Percentiles rank a stretch among this genome's conserved stretches.
Conservation (phyloP, 2,329 filamentous ascomycete species). For the Bisporella sp. region DNA sequence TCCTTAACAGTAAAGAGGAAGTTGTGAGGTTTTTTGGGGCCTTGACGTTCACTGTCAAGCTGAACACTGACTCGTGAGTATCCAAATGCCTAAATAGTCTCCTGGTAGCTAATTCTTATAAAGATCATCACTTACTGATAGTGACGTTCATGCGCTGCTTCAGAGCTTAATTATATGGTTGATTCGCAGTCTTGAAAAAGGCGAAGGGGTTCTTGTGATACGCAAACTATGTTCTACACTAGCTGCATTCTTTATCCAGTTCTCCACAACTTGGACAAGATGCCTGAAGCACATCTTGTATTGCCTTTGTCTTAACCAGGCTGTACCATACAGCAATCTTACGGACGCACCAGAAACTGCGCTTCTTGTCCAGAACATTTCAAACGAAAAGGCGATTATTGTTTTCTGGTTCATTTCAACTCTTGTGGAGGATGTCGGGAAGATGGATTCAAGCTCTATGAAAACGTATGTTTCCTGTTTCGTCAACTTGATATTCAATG, state of each 20-base stretch:
- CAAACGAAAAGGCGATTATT: slow-evolving; percentile 44
- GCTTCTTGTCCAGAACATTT: slow-evolving; percentile 39
- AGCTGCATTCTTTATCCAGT: slow-evolving; percentile 68
- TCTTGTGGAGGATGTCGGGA: slow-evolving; percentile 60
- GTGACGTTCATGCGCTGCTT: slow-evolving; percentile 52
- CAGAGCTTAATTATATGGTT: slow-evolving; percentile 57
- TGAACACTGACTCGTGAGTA: slow-evolving; percentile 77
- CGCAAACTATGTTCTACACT: slow-evolving; percentile 74
- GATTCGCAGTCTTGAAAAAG: slow-evolving; percentile 43
- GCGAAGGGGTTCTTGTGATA: slow-evolving; percentile 52
- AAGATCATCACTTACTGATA: slow-evolving; percentile 45
- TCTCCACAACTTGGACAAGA: slow-evolving; percentile 58
- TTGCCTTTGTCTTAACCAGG: slow-evolving; percentile 44
- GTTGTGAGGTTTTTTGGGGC: slow-evolving; percentile 89
- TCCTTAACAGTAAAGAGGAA: slow-evolving; percentile 62
- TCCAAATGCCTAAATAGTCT: background rate
- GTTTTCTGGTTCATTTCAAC: slow-evolving; percentile 58
- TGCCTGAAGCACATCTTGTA: slow-evolving; percentile 58
- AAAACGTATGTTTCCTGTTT: slow-evolving; percentile 40
- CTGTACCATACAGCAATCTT: slow-evolving; percentile 41
- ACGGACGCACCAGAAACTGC: slow-evolving; percentile 35
- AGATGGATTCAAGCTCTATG: slow-evolving; percentile 54
- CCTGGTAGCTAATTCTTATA: slow-evolving; percentile 9
- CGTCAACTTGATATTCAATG: background rate
- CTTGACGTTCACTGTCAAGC: slow-evolving; percentile 86